A percentile compares a stretch with the other conserved stretches of the same genome.
Conservation (phyloP, 768 basidiomycete species). For the Boletus reticuloceps region DNA sequence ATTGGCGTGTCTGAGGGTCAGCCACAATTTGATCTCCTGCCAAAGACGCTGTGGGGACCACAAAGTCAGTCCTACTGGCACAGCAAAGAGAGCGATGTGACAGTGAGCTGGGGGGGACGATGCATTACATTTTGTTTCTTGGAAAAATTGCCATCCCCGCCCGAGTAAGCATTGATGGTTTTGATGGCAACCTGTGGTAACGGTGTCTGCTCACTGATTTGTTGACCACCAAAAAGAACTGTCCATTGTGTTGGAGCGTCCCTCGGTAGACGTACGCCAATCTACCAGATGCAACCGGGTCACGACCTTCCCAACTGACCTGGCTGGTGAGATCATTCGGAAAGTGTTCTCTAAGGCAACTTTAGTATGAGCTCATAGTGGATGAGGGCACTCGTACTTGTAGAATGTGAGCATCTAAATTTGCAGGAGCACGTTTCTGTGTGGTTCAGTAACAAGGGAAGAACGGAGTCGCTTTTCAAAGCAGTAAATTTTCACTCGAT, state of each 20-base stretch:
- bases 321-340: background rate
- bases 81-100: too few relatives aligned
- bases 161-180: background rate
- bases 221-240: background rate
- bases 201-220: background rate
- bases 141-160: background rate
- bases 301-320: background rate
- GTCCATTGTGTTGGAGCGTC: background rate
- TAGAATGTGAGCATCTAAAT: too few relatives aligned
- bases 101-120: too few relatives aligned
- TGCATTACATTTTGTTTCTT: background rate
- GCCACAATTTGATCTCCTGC: constrained; percentile 18
- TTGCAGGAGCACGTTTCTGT: too few relatives aligned
- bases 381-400: too few relatives aligned
- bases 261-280: constrained; percentile 5
- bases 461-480: too few relatives aligned
- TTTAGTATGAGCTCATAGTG: too few relatives aligned
- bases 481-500: too few relatives aligned
- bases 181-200: constrained; percentile 1
- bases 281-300: constrained; percentile 1
- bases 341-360: background rate
- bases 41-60: background rate
- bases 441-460: too few relatives aligned
- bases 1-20: constrained; percentile 19
- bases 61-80: background rate